phyloP scores from a whole-genome alignment of 495 filamentous ascomycete genomes.

The Trichoderma erinaceum region DNA sequence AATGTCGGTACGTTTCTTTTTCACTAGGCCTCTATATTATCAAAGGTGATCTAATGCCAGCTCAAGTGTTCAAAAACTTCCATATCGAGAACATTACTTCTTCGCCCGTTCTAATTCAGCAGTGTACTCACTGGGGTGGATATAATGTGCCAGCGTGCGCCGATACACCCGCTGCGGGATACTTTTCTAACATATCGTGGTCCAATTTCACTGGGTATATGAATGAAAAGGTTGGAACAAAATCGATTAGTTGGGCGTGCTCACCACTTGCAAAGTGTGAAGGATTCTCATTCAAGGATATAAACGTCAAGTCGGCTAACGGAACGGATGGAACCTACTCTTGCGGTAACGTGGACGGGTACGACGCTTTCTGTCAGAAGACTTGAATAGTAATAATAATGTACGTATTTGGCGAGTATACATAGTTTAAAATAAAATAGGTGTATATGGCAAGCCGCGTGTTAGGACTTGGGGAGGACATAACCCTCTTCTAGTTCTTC shows the following conservation, averaged over 20 bases:
- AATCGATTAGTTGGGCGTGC: conserved; percentile 1
- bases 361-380: not conserved
- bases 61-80: conserved; percentile 11
- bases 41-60: not conserved
- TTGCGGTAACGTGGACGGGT: conserved; percentile 7
- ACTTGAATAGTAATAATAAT: not conserved
- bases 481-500: conserved; percentile 3
- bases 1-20: conserved; percentile 8
- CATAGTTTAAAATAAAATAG: not conserved
- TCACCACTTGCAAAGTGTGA: conserved; percentile 6
- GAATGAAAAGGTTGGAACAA: conserved; percentile 12
- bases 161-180: not conserved
- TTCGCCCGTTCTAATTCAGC: conserved; percentile 8
- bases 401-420: not conserved
- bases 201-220: conserved; percentile 14
- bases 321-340: not conserved
- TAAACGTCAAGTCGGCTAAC: conserved; percentile 9
- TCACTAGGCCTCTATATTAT: not conserved
- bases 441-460: not conserved
- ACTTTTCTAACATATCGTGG: conserved; percentile 12
- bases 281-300: conserved; percentile 11
- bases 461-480: not conserved
- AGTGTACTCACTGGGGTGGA: conserved; percentile 15
- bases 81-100: conserved; percentile 13
- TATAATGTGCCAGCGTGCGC: conserved; percentile 10